Evolutionary conservation across 116 monocot species (phyloP), one percentile per base, ranked within the genome.

Genomic region (Iris pallida): DNA sequence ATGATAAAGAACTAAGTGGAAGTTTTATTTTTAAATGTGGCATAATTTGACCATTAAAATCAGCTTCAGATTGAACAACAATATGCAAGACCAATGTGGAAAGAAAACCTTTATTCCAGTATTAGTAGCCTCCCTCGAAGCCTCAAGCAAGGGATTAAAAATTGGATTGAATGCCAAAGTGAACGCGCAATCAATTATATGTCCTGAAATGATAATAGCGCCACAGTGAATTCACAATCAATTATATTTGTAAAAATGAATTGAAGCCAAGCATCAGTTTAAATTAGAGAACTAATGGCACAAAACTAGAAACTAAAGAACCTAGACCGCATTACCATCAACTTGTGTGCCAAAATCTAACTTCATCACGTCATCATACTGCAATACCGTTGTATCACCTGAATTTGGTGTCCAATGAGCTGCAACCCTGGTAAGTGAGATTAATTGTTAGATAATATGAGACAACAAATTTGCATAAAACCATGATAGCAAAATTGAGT

Each of bases 311-410:
- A 66, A 41, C 16, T 7, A 47, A 47, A 48, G 14, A 48, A 66
- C 14, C 20, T 66, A 53, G 30, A 1, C 30, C 30, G 47, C 5
- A 61, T 20, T 75, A 97, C 97, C 97, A 78, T 97, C 89, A 51
- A 97, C 70, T 7, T 97, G 97, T 51, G 97, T 97, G 68, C 97
- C 97, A 85, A 92, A 97, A 78, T 97, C 97, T 61, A 97, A 72
- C 69, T 97, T 97, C 97, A 97, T 92, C 68, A 97, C 92, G 85
- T 97, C 97, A 83, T 97, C 97, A 85, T 97, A 97, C 73, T 91
- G 92, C 71, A 97, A 87, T 16, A 97, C 90, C 83, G 97, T 97
- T 76, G 81, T 97, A 73, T 97, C 97, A 55, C 92, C 97, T 66
- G 92, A 80, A 78, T 97, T 97, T 57, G 97, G 97, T 18, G 97